A percentile compares a stretch with the other conserved stretches of the same genome.
phyloP scores from a whole-genome alignment of 768 basidiomycete genomes.

The Pleurotus citrinopileatus region DNA sequence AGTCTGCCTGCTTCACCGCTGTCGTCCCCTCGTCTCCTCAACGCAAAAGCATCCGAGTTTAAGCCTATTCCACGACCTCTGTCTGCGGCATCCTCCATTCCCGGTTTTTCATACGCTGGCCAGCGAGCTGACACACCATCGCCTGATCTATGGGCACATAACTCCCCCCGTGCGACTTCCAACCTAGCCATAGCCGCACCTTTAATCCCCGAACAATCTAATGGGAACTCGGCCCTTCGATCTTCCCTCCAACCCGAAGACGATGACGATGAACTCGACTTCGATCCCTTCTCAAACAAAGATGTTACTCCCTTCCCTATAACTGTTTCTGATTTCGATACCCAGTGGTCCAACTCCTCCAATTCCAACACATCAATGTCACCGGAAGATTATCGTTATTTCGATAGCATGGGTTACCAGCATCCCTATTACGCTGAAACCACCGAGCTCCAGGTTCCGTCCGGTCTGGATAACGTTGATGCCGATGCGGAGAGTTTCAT shows the following conservation, averaged over 20 bases:
- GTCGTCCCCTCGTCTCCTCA: constrained; percentile 81
- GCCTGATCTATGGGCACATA: constrained; percentile 87
- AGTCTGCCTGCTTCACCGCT: constrained; percentile 84
- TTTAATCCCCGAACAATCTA: constrained; percentile 71
- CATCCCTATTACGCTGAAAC: constrained; percentile 18
- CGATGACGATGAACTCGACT: constrained; percentile 78
- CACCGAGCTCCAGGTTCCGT: constrained; percentile 19
- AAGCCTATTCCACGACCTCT: constrained; percentile 80
- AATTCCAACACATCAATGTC: constrained; percentile 45
- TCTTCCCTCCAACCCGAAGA: constrained; percentile 59
- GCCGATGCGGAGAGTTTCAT: constrained; percentile 53
- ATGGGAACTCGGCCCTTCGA: constrained; percentile 60
- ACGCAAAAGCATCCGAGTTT: constrained; percentile 89
- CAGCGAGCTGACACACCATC: constrained; percentile 79
- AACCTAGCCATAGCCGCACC: constrained; percentile 93
- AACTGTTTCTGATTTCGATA: constrained; percentile 61
- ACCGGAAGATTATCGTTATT: constrained; percentile 43
- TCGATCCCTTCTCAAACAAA: constrained; percentile 67
- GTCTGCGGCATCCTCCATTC: constrained; percentile 67
- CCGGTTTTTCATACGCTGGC: constrained; percentile 35
- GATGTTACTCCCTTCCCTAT: constrained; percentile 58
- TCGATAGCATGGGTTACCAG: constrained; percentile 24
- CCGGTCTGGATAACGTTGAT: constrained; percentile 22
- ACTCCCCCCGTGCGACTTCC: constrained; percentile 64
- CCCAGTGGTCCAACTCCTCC: constrained; percentile 51